Percentiles rank a stretch among this genome's conserved stretches.
Conservation (phyloP, 2,329 filamentous ascomycete genomes). For the Fusarium euwallaceae region DNA sequence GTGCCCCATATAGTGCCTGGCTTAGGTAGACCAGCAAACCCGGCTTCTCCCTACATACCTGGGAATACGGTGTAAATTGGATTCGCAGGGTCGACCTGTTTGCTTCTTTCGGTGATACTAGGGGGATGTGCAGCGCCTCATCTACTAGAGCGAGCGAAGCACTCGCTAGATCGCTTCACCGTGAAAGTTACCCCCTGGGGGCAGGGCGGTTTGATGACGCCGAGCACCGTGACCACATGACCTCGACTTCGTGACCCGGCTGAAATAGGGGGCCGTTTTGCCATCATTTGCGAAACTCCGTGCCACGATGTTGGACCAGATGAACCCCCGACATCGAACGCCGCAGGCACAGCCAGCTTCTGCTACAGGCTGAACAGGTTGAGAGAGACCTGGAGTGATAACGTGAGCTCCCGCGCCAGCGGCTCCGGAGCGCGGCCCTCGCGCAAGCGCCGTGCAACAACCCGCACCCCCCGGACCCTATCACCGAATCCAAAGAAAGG, state of each 20-base stretch:
- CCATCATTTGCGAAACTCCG: slow-evolving; percentile 6
- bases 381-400: slow-evolving; percentile 6
- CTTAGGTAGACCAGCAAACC: slow-evolving; percentile 9
- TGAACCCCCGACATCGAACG: background rate
- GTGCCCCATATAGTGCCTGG: slow-evolving; percentile 37
- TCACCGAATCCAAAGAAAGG: slow-evolving; percentile 7
- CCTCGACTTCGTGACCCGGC: background rate
- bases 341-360: slow-evolving; percentile 3
- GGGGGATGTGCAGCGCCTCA: slow-evolving; percentile 21
- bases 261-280: slow-evolving; percentile 20
- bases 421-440: slow-evolving; percentile 29
- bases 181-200: slow-evolving; percentile 9
- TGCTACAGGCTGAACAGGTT: background rate
- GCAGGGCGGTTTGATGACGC: slow-evolving; percentile 5
- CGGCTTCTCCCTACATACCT: slow-evolving; percentile 16
- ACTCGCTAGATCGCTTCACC: slow-evolving; percentile 5
- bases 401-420: slow-evolving; percentile 16
- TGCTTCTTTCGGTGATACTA: slow-evolving; percentile 15
- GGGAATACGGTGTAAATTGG: slow-evolving; percentile 25
- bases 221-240: slow-evolving; percentile 17
- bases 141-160: background rate
- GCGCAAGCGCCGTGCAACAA: slow-evolving; percentile 29
- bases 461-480: slow-evolving; percentile 28
- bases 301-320: slow-evolving; percentile 7
- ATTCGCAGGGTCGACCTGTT: slow-evolving; percentile 15